Evolutionary conservation across 306 rosid genomes (phyloP), one percentile per base, ranked within the genome.

Genomic region (Sophora flavescens): DNA sequence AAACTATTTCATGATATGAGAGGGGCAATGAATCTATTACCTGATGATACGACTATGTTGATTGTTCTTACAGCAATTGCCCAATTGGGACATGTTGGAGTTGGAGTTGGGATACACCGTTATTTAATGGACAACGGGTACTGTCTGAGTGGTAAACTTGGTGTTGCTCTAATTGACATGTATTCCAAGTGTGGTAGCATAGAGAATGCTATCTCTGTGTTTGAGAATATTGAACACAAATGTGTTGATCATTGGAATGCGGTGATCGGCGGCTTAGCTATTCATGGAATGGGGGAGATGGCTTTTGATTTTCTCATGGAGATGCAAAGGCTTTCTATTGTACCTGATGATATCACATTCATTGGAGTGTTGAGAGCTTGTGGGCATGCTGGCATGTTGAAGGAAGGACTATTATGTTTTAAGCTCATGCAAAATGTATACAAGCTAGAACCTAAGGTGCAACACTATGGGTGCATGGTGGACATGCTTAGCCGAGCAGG

Each of bases 241-340:
- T 67, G 77, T 6, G 84, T 92, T 35, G 96, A 92, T 87, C 96
- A 92, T 64, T 92, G 96, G 93, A 90, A 90, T 68, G 96, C 93
- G 58, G 67, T 89, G 85, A 90, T 92, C 8, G 88, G 90, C 6
- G 93, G 97, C 39, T 75, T 85, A 54, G 91, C 96, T 10, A 78
- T 86, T 71, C 89, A 90, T n/a, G 91, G 97, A 36, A 75, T 82
- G 78, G 90, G 97, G 4, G 82, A 81, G 66, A 78, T 75, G 82
- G 89, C 96, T 59, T 84, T 92, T 6, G 59, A 35, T 48, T 70
- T 89, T 88, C 84, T 92, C 63, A 14, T 84, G 85, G 83, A 92
- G 70, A 89, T 92, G 93, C 82, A 79, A 63, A 88, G 84, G 62
- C 51, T 76, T 83, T 85, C 78, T 10, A 73, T 88, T 16, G 79